Evolutionary conservation across 75 land plant genomes (phyloP).

Genomic region (Chamaecyparis obtusa): DNA sequence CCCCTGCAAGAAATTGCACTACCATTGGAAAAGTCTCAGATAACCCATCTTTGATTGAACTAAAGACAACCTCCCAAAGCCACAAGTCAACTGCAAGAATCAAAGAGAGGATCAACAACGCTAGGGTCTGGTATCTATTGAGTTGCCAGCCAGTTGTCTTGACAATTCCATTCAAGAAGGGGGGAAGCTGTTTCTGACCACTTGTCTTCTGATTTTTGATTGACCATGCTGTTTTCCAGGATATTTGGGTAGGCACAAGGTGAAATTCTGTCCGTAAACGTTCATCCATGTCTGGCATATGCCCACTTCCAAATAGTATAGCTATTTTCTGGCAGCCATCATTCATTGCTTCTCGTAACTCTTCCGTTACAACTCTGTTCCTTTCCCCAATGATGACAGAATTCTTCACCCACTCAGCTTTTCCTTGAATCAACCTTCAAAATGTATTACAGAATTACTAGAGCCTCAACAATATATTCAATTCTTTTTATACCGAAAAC

Average conservation of each 20-base stretch:
- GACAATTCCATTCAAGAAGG: constrained; percentile 62
- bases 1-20: not conserved
- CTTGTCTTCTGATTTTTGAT: constrained; percentile 35
- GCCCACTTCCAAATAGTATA: constrained; percentile 91
- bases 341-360: constrained; percentile 56
- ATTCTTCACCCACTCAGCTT: constrained; percentile 58
- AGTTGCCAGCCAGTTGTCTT: constrained; percentile 83
- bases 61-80: constrained; percentile 91
- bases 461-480: not conserved
- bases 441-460: constrained; percentile 5
- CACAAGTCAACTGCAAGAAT: constrained; percentile 88
- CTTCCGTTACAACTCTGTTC: constrained; percentile 75
- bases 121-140: constrained; percentile 84
- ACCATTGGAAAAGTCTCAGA: constrained; percentile 14
- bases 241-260: constrained; percentile 56
- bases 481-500: not conserved
- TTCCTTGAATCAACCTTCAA: constrained; percentile 69
- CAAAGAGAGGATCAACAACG: constrained; percentile 67
- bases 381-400: constrained; percentile 98
- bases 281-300: constrained; percentile 91
- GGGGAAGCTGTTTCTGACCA: constrained; percentile 30
- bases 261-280: constrained; percentile 73
- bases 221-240: constrained; percentile 92
- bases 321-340: constrained; percentile 82
- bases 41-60: constrained; percentile 44